Evolutionary conservation across 768 basidiomycete species (phyloP).

Genomic region (Sutorius australiensis): DNA sequence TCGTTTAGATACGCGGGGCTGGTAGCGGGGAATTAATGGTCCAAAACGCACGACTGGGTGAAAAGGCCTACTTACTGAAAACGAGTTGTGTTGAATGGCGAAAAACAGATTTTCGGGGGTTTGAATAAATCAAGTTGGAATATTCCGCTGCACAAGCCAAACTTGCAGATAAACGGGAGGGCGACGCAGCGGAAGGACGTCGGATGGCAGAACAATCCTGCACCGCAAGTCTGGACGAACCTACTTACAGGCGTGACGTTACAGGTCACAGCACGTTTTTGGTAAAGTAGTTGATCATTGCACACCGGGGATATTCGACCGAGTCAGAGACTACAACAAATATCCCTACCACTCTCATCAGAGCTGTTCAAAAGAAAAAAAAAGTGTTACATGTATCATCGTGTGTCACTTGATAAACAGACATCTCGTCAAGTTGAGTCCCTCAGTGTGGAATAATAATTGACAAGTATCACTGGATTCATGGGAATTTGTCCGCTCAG

Average conservation of each 20-base stretch:
- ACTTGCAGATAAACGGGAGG: slow-evolving; percentile 9
- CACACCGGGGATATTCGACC: slow-evolving; percentile 15
- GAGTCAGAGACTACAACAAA: neutral
- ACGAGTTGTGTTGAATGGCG: slow-evolving; percentile 2
- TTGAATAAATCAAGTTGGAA: slow-evolving; percentile 12
- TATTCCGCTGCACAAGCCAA: slow-evolving; percentile 2
- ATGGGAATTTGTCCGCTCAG: neutral
- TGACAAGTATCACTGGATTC: neutral
- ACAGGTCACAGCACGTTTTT: slow-evolving; percentile 32
- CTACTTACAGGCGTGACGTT: slow-evolving; percentile 37
- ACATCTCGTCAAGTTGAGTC: neutral
- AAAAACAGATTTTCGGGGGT: slow-evolving; percentile 6
- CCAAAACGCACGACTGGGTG: slow-evolving; percentile 1
- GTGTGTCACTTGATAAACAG: neutral
- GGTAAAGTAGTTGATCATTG: slow-evolving; percentile 34
- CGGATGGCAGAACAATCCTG: slow-evolving; percentile 26
- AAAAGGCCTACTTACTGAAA: slow-evolving; percentile 16
- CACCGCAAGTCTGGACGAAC: slow-evolving; percentile 30
- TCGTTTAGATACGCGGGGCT: slow-evolving; percentile 5
- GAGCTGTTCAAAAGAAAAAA: neutral
- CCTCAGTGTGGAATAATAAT: neutral
- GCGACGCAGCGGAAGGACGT: slow-evolving; percentile 14
- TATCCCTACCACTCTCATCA: neutral
- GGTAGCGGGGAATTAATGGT: slow-evolving; percentile 7
- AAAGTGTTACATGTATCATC: too few species aligned